Evolutionary conservation across 2,329 filamentous ascomycete genomes (phyloP), one percentile per base, ranked within the genome.

Genomic region (Penicillium digitatum): DNA sequence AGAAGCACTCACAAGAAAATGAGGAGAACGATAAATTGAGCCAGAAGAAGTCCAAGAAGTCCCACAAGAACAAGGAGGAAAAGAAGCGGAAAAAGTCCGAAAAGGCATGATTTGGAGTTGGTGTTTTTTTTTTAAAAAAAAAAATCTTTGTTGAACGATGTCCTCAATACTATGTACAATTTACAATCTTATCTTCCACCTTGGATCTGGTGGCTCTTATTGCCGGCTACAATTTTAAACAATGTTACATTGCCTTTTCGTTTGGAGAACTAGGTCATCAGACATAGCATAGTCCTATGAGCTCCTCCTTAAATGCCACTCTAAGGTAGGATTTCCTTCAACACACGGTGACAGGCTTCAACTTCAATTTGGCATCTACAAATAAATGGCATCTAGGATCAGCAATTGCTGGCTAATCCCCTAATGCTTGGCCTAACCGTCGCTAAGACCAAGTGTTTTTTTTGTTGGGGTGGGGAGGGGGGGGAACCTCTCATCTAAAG

Each of bases 31-130:
- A 62, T 49, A 55, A 62, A 24, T 59, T 60, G 16, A 55, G 48
- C 27, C 60, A 58, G 26, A 67, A 64, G 46, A 65, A 68, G 55
- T 62, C 62, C 11, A 66, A 68, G 58, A 73, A 71, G 53, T 63
- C 64, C 43, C 72, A 70, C 55, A 75, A 73, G 59, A 68, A 69
- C 46, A 67, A 69, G 52, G 70, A 74, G n/a, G 72, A 74, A 59
- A 76, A 68, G 67, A 70, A 69, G 68, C 69, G 59, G 52, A 75
- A 71, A 66, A 76, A 73, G 63, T 63, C 69, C 29, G 69, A 67
- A 37, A 74, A 73, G 57, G 66, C 65, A 60, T 68, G 61, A 66
- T 57, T 54, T 56, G 63, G 60, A 32, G 60, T 58, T 57, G 18
- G 38, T 49, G 27, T 34, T 48, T 56, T 56, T 54, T 40, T 38